These are phyloP conservation scores for Colletotrichum tabaci DNA, from an alignment of 2,329 filamentous ascomycete species.

Conservation along the genomic window DNA sequence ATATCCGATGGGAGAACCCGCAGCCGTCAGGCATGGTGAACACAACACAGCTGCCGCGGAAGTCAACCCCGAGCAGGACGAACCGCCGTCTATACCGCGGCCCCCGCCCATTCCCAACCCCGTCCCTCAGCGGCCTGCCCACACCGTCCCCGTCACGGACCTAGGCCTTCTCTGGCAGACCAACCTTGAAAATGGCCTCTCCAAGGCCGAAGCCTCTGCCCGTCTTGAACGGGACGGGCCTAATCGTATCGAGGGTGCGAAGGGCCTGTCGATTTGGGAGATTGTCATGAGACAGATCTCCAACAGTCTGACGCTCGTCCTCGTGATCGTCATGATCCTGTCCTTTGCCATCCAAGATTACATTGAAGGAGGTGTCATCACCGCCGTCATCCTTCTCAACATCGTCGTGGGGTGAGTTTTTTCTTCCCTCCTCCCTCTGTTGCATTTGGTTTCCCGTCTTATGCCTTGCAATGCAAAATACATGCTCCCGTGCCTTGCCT, in stretches of 20 bases:
- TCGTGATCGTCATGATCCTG: slow-evolving; percentile 81
- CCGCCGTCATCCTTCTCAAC: slow-evolving; percentile 77
- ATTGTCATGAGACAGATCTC: slow-evolving; percentile 84
- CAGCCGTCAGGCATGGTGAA: slow-evolving; percentile 44
- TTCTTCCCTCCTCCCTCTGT: neutral
- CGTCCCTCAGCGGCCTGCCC: slow-evolving; percentile 44
- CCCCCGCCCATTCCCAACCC: slow-evolving; percentile 39
- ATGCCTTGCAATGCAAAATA: neutral
- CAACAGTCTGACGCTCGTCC: slow-evolving; percentile 82
- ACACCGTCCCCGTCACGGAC: slow-evolving; percentile 46
- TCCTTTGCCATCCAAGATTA: slow-evolving; percentile 77
- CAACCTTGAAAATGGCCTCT: slow-evolving; percentile 72
- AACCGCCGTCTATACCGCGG: slow-evolving; percentile 43
- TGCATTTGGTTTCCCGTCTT: neutral
- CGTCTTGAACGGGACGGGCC: slow-evolving; percentile 77
- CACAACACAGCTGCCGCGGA: slow-evolving; percentile 44
- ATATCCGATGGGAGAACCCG: slow-evolving; percentile 46
- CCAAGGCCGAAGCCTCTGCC: slow-evolving; percentile 72
- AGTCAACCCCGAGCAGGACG: slow-evolving; percentile 44
- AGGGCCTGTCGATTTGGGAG: slow-evolving; percentile 80
- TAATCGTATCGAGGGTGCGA: slow-evolving; percentile 80
- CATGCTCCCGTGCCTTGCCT: neutral
- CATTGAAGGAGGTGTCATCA: slow-evolving; percentile 74
- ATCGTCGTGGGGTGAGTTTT: slow-evolving; percentile 73
- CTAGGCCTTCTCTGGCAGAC: slow-evolving; percentile 57